Conservation (phyloP, 2,329 filamentous ascomycete species). For the Alternaria sp. region DNA sequence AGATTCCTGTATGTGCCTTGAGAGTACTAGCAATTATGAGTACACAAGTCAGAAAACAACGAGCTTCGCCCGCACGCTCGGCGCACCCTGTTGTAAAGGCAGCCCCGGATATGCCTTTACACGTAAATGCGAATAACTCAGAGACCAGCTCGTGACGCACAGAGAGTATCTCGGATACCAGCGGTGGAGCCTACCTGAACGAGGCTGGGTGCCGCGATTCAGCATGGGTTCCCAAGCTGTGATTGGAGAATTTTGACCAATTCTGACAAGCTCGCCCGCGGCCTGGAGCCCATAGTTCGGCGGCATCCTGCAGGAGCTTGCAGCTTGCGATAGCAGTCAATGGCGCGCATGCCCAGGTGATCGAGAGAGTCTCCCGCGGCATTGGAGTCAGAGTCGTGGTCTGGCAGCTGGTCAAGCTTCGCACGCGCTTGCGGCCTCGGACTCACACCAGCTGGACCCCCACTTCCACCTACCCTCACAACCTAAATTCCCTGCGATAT, state of each 20-base stretch:
- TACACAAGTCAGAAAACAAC: background rate
- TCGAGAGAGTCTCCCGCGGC: conserved; percentile 1
- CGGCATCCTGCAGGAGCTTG: conserved; percentile 29
- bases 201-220: conserved; percentile 12
- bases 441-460: conserved; percentile 16
- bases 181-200: conserved; percentile 9
- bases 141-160: background rate
- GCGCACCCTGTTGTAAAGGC: background rate
- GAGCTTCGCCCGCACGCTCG: background rate
- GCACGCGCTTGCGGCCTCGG: conserved; percentile 18
- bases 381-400: conserved; percentile 15
- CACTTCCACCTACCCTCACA: conserved; percentile 21
- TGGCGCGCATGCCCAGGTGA: conserved; percentile 11
- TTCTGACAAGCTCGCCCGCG: conserved; percentile 11
- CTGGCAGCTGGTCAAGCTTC: conserved; percentile 10
- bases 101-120: background rate
- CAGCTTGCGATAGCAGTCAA: conserved; percentile 12
- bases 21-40: background rate
- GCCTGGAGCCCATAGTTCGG: conserved; percentile 18
- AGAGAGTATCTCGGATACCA: background rate
- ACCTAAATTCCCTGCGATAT: conserved; percentile 26
- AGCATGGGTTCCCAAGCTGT: conserved; percentile 7
- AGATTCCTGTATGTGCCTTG: background rate
- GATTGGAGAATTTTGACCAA: conserved; percentile 15
- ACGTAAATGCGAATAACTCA: background rate